Percentiles rank a stretch among this genome's conserved stretches.
phyloP scores from a whole-genome alignment of 169 alveolate species.

The Cyclospora cayetanensis region DNA sequence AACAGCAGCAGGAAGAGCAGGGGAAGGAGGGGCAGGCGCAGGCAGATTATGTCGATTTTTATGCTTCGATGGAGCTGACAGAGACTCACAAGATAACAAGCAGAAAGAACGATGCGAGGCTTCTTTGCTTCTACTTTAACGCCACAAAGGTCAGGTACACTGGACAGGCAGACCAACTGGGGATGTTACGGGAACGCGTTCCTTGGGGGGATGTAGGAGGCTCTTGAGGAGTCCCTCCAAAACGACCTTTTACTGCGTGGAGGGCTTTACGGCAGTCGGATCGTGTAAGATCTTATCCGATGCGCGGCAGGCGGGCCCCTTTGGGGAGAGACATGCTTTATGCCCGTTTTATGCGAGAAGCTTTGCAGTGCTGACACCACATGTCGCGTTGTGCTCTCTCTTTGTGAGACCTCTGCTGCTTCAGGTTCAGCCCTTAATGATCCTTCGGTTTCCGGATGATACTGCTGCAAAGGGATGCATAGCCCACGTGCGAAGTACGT shows the following conservation, averaged over 20 bases:
- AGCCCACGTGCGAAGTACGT: constrained; percentile 58
- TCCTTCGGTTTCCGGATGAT: constrained; percentile 59
- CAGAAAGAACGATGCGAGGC: constrained; percentile 68
- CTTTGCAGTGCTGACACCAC: too few relatives aligned
- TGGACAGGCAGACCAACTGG: neutral
- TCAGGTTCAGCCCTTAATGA: constrained; percentile 71
- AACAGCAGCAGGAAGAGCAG: neutral
- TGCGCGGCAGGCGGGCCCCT: neutral
- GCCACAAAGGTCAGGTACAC: constrained; percentile 55
- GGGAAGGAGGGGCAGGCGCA: neutral
- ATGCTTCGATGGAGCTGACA: constrained; percentile 75
- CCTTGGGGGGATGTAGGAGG: neutral
- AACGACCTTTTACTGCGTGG: neutral
- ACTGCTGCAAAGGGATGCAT: constrained; percentile 67
- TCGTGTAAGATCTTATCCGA: neutral
- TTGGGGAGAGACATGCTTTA: neutral
- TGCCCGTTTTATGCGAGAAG: too few relatives aligned
- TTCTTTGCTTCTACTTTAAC: constrained; percentile 76
- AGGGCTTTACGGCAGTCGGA: neutral
- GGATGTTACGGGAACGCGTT: neutral
- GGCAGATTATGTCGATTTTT: constrained; percentile 72
- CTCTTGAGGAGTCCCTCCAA: neutral
- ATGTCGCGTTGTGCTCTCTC: too few relatives aligned
- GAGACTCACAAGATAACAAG: constrained; percentile 76
- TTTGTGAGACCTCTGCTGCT: neutral